Evolutionary conservation across 495 filamentous ascomycete genomes (phyloP), one percentile per base, ranked within the genome.

Genomic region (Penicillium lividum): DNA sequence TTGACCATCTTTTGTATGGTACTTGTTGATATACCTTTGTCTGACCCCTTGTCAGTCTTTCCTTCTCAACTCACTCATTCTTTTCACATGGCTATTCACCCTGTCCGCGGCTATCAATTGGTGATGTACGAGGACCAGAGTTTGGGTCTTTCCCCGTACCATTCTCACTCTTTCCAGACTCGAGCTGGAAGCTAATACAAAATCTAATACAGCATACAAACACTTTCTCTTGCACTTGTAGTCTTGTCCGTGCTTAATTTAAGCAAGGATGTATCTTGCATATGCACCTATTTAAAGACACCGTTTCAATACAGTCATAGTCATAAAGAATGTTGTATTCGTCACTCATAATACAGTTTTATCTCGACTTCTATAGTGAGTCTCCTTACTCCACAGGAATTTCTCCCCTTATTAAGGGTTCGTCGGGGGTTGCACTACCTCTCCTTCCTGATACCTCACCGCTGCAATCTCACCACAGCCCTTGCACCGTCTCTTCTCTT

Each of bases 381-480:
- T 46, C 51, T 57, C 54, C 44, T 51, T 51, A 38, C 60, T 51
- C 51, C 46, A 25, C 10, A 40, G 28, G 25, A 38, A 40, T 22
- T 36, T 11, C 47, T 9, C 38, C n/a, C 36, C 31, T 55, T 62
- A 74, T 52, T 75, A 69, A 51, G 69, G 72, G 44, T 71, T 64
- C 38, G 59, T 62, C 1, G 75, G 68, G 3, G 77, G 77, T 63
- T 80, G 77, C 16, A 75, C 70, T 40, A 80, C 33, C 54, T 80
- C 73, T 4, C 76, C 76, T 57, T 80, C 70, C 29, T 56, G 36
- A 61, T 71, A 70, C 57, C 58, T 72, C 16, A 71, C 61, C 59
- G 86, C 77, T 25, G 91, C 93, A 54, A 96, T 60, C 53, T 76
- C 79, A 13, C 93, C 93, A 69, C 94, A 98, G 15, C 77, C 80